A percentile compares a stretch with the other conserved stretches of the same genome.
Conservation (phyloP, 495 filamentous ascomycete species). For the Durotheca rogersii region DNA sequence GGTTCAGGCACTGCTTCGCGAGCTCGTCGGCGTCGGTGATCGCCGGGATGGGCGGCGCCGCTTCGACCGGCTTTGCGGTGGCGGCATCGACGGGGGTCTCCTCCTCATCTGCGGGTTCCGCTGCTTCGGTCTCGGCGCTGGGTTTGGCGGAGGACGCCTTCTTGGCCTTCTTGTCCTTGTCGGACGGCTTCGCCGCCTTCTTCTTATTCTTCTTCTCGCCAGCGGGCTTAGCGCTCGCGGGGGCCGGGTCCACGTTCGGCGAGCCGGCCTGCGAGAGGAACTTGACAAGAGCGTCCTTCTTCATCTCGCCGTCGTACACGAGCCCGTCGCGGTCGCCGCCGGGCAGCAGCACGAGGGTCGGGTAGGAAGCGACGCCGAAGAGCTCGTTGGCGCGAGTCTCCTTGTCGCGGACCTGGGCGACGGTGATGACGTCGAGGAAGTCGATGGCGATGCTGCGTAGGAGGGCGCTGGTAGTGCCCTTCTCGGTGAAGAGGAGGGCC, state of each 20-base stretch:
- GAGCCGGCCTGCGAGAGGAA: conserved; percentile 78
- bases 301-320: conserved; percentile 80
- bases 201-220: too few species aligned
- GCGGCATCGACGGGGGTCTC: conserved; percentile 46
- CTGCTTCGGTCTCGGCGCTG: conserved; percentile 41
- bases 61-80: conserved; percentile 47
- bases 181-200: conserved; percentile 52
- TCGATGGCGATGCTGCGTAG: conserved; percentile 87
- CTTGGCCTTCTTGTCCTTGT: conserved; percentile 50
- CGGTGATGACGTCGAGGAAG: conserved; percentile 75
- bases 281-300: conserved; percentile 76
- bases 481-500: conserved; percentile 91
- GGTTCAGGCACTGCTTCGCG: conserved; percentile 67
- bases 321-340: conserved; percentile 67
- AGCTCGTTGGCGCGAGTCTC: conserved; percentile 68
- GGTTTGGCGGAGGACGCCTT: conserved; percentile 51
- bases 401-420: conserved; percentile 86
- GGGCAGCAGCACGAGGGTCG: conserved; percentile 78
- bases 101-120: conserved; percentile 41
- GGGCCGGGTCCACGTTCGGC: conserved; percentile 71
- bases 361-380: conserved; percentile 76
- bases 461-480: conserved; percentile 80
- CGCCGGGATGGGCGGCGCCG: conserved; percentile 53
- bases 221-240: too few species aligned
- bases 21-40: conserved; percentile 60